Base-by-base conservation (phyloP, 768 basidiomycete genomes). In the Trametes cingulata region DNA sequence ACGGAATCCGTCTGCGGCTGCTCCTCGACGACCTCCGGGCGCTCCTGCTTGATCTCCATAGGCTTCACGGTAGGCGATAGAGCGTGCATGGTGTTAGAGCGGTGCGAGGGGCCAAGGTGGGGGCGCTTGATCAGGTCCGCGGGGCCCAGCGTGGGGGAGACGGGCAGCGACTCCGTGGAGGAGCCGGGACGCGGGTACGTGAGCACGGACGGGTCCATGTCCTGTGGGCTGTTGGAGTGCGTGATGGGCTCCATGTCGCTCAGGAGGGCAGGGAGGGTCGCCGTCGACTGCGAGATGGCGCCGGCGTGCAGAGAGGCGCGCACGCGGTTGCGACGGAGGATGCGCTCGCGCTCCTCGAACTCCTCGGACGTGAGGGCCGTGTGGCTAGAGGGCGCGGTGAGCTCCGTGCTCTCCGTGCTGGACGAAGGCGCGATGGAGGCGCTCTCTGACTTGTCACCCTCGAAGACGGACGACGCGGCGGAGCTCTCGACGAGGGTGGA, bases 181-280 rank as follows among this genome's bases (percentile, higher is more conserved):
- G 83, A 80, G 12, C 82, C 86, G 15, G 93, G 90, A 48, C 93
- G 82, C 22, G 85, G 88, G 72, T 94, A 87, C 17, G 77, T 78
- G 65, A 88, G 75, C 37, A 95, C 93, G 15, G 88, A 89, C 7
- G 85, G 85, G 68, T 92, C 89, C 80, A 87, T 83, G 68, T 89
- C 76, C 15, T 68, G 62, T 2, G 81, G 79, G 58, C 80, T 82
- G 73, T 72, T 58, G 35, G 60, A 22, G 29, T 48, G 56, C 6
- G 53, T 41, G 58, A 68, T 49, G 62, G 62, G 58, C 33, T 37
- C 61, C 61, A 62, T 58, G 20, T 43, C 59, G 39, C 45, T 54
- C 55, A 70, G 40, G 15, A 70, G 54, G 2, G 64, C 71, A 15
- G 78, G 79, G 24, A 77, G 72, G 10, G 78, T 77, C 37, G 75